Evolutionary conservation across 495 filamentous ascomycete species (phyloP), one percentile per base, ranked within the genome.

Genomic region (Xylaria intraflava): DNA sequence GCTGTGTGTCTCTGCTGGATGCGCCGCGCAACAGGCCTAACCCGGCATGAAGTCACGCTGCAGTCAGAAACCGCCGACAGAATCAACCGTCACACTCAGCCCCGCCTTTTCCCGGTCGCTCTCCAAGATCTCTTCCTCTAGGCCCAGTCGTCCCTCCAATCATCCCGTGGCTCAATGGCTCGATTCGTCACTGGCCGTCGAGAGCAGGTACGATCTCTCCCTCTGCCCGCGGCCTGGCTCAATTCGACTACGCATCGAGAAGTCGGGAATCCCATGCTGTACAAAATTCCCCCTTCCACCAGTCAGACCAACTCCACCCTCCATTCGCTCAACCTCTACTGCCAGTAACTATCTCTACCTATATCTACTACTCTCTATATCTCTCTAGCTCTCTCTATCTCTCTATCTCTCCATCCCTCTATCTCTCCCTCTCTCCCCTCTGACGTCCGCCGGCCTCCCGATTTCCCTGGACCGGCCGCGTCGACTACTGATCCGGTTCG

Each of bases 231-330:
- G 11, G 35, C 20, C 40, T 52, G 44, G 40, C 36, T 41, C 44
- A 48, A 49, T 48, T 49, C 47, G 52, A 49, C 44, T 48, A 46
- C 36, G 31, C 16, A 35, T 36, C 31, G 44, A 56, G 62, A 59
- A 48, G 42, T 49, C 38, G 30, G 45, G 55, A 64, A 61, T 66
- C 58, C 61, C 64, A 66, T 66, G 40, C 43, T 62, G 47, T 50
- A 11, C 53, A 45, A 45, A 57, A 57, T 53, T 57, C 51, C 59
- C 58, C 58, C 51, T 48, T 53, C 31, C 51, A 40, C 8, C 30
- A n/a, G n/a, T 45, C 33, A 17, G 31, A 16, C 41, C 39, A 39
- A n/a, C 36, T 39, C 51, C 51, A 41, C 45, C 60, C 42, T 27
- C 46, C 43, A 20, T 45, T 7, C 9, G 35, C 33, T 38, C 46